phyloP scores from a whole-genome alignment of 31 red algal species.

The Endocladia muricata region DNA sequence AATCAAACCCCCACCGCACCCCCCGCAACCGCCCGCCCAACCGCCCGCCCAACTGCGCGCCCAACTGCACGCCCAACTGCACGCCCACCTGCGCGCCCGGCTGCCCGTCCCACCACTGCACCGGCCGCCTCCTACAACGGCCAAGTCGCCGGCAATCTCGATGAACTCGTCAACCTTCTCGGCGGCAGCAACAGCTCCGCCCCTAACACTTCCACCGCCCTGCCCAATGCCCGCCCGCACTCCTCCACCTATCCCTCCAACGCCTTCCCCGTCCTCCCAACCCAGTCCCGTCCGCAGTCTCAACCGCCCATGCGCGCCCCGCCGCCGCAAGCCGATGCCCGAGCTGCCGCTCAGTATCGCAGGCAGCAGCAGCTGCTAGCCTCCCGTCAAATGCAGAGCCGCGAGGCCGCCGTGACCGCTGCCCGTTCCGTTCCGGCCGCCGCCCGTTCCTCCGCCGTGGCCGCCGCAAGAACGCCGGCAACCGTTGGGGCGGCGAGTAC shows the following conservation, averaged over 20 bases:
- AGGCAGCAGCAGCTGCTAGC: neutral
- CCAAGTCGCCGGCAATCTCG: neutral
- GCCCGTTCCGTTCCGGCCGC: neutral
- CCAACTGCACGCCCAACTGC: neutral
- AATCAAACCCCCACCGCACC: slow-evolving; percentile 6
- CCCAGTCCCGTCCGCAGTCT: neutral
- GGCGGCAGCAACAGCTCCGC: neutral
- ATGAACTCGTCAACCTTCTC: neutral
- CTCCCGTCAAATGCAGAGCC: neutral
- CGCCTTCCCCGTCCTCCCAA: neutral
- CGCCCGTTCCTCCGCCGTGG: neutral
- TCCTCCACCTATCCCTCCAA: neutral
- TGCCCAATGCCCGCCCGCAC: neutral
- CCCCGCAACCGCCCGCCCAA: neutral
- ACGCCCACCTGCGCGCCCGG: neutral
- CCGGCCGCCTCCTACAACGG: neutral
- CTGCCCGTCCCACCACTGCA: neutral
- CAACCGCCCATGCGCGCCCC: neutral
- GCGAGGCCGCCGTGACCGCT: neutral
- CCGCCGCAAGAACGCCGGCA: neutral
- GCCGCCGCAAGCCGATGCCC: neutral
- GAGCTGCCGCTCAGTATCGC: neutral
- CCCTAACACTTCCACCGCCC: neutral
- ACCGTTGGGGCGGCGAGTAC: neutral
- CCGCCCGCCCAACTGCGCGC: neutral